Evolutionary conservation across 805 yeast genomes (phyloP).

Genomic region (Ogataea trehalophila): DNA sequence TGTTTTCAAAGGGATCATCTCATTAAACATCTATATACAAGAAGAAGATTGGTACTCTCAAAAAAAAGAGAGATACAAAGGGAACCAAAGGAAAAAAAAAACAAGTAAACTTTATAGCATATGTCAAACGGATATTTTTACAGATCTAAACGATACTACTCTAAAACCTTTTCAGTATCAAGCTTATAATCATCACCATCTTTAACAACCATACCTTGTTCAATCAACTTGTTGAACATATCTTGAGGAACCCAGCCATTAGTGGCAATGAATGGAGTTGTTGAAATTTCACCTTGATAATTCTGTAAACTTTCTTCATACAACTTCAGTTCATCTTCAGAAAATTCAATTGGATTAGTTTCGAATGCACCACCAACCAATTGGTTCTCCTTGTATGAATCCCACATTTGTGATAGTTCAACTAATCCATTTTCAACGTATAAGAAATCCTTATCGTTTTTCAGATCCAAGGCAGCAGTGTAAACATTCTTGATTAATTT

Average conservation of each 20-base stretch:
- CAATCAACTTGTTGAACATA: conserved; percentile 68
- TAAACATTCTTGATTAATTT: conserved; percentile 68
- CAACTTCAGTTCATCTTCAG: conserved; percentile 52
- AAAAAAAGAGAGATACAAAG: no score
- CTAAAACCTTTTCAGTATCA: conserved; percentile 25
- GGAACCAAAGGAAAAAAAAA: no score
- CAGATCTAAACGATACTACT: conserved; percentile 1
- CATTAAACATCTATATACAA: no score
- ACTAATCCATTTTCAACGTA: conserved; percentile 62
- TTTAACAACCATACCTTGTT: conserved; percentile 63
- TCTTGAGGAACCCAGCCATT: conserved; percentile 97
- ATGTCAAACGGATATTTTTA: neutral
- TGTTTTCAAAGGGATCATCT: no score
- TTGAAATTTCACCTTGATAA: conserved; percentile 63
- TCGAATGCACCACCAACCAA: conserved; percentile 37
- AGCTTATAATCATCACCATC: conserved; percentile 43
- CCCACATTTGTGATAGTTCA: conserved; percentile 68
- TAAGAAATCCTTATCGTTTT: conserved; percentile 53
- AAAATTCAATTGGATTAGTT: conserved; percentile 57
- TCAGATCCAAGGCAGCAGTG: conserved; percentile 53
- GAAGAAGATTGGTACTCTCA: no score
- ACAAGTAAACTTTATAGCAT: neutral
- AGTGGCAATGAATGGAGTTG: conserved; percentile 82
- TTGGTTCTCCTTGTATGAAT: conserved; percentile 52
- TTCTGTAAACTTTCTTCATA: conserved; percentile 55